Evolutionary conservation across 768 basidiomycete species (phyloP).

Genomic region (Hygrocybe punicea): DNA sequence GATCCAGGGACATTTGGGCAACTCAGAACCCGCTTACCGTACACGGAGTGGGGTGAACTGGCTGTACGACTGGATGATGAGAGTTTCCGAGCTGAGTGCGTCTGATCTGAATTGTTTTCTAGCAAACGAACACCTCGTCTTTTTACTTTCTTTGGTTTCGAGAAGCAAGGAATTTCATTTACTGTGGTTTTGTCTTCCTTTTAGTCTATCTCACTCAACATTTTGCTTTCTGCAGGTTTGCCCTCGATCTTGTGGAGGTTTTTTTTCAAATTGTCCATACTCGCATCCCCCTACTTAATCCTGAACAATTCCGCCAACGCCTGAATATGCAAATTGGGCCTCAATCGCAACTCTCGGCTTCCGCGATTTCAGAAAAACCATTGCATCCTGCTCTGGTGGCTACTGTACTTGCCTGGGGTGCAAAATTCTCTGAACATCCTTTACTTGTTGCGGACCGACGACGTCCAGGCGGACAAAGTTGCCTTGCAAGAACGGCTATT

Average conservation of each 20-base stretch:
- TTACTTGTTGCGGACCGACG: constrained; percentile 75
- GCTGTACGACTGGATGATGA: constrained; percentile 71
- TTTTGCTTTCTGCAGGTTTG: constrained; percentile 55
- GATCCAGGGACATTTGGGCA: constrained; percentile 39
- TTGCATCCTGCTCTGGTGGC: constrained; percentile 77
- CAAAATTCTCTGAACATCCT: constrained; percentile 90
- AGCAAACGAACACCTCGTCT: neutral
- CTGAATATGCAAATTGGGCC: constrained; percentile 41
- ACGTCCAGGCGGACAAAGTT: constrained; percentile 66
- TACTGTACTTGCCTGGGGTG: constrained; percentile 86
- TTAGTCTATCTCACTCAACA: neutral
- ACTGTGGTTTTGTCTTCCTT: neutral
- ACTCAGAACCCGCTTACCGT: constrained; percentile 43
- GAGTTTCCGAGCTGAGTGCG: constrained; percentile 78
- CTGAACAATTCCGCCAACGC: constrained; percentile 71
- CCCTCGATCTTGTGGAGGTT: constrained; percentile 89
- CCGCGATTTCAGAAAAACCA: constrained; percentile 37
- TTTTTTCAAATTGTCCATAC: constrained; percentile 93
- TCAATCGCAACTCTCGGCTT: constrained; percentile 18
- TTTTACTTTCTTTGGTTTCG: neutral
- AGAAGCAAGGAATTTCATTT: neutral
- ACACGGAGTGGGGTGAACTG: constrained; percentile 71
- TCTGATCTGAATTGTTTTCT: constrained; percentile 8
- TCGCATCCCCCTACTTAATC: constrained; percentile 83
- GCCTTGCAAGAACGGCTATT: constrained; percentile 72